These are phyloP conservation scores for Bryopsis sp. DNA, from an alignment of 139 green algal genomes.

Conservation along the genomic window DNA sequence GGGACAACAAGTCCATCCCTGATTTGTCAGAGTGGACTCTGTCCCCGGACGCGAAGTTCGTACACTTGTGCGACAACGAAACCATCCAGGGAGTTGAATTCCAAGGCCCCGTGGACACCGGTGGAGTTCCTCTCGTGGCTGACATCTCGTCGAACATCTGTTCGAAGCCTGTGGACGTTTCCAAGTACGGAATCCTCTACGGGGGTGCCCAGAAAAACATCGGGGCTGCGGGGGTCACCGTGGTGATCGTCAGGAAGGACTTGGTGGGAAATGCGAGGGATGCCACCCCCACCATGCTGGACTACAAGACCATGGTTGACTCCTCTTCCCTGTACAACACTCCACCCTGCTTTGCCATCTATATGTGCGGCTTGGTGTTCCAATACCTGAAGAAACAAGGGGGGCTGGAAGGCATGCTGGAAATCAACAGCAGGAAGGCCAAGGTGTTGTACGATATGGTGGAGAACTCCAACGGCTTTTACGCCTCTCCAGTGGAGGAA, in stretches of 20 bases:
- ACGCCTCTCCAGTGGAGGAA: constrained; percentile 74
- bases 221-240: constrained; percentile 82
- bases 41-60: constrained; percentile 64
- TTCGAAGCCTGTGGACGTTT: constrained; percentile 93
- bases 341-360: constrained; percentile 94
- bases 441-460: constrained; percentile 88
- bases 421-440: constrained; percentile 56
- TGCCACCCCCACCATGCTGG: constrained; percentile 81
- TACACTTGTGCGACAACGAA: constrained; percentile 99
- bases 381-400: constrained; percentile 69
- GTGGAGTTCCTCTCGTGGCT: constrained; percentile 60
- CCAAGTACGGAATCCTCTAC: constrained; percentile 93
- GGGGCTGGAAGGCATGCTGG: constrained; percentile 56
- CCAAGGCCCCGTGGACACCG: constrained; percentile 57
- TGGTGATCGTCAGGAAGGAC: constrained; percentile 95
- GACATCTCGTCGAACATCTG: constrained; percentile 99
- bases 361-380: constrained; percentile 97
- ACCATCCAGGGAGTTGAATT: constrained; percentile 99
- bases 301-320: constrained; percentile 79
- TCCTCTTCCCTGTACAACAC: constrained; percentile 98
- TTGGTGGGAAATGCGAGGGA: constrained; percentile 75
- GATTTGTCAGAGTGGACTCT: constrained; percentile 72
- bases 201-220: constrained; percentile 99
- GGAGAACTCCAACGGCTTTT: constrained; percentile 75
- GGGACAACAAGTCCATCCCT: constrained; percentile 84